These are phyloP conservation scores for Nadsonia commutata DNA, from an alignment of 1,139 yeast species.

Conservation along the genomic window DNA sequence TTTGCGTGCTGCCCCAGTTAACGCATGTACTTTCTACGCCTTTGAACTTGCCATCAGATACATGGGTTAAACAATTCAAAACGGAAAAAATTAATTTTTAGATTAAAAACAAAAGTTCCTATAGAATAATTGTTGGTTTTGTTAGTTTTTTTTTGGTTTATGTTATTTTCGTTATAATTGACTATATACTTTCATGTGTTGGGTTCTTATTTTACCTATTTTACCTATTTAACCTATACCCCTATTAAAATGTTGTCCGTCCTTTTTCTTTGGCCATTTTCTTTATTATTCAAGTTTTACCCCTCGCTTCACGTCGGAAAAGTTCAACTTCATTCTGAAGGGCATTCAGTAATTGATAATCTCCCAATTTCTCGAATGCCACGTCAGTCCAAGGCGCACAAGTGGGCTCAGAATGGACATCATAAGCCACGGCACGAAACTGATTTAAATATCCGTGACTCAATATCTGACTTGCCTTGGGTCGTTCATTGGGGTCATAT, in stretches of 20 bases:
- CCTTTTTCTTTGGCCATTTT: too few species aligned
- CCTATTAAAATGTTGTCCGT: too few species aligned
- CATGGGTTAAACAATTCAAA: conserved; percentile 12
- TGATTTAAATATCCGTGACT: conserved; percentile 64
- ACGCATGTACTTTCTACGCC: conserved; percentile 88
- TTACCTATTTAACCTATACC: too few species aligned
- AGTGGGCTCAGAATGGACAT: conserved; percentile 69
- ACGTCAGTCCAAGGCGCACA: conserved; percentile 63
- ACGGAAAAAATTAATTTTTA: not conserved
- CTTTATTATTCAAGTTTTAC: too few species aligned
- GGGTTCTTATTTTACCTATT: too few species aligned
- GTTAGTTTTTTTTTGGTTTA: too few species aligned
- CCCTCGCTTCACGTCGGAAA: conserved; percentile 9
- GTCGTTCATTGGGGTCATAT: conserved; percentile 64
- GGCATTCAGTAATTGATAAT: conserved; percentile 5
- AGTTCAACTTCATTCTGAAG: conserved; percentile 6
- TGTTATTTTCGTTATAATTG: too few species aligned
- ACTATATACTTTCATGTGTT: too few species aligned
- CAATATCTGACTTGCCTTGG: conserved; percentile 69
- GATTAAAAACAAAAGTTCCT: not conserved
- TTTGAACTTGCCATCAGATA: conserved; percentile 60
- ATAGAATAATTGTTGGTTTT: not conserved
- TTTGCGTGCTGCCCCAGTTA: conserved; percentile 91
- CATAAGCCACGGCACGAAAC: conserved; percentile 42
- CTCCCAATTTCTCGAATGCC: conserved; percentile 39